These are phyloP conservation scores for Aspergillus sparsus DNA, from an alignment of 495 filamentous ascomycete species.

Conservation along the genomic window DNA sequence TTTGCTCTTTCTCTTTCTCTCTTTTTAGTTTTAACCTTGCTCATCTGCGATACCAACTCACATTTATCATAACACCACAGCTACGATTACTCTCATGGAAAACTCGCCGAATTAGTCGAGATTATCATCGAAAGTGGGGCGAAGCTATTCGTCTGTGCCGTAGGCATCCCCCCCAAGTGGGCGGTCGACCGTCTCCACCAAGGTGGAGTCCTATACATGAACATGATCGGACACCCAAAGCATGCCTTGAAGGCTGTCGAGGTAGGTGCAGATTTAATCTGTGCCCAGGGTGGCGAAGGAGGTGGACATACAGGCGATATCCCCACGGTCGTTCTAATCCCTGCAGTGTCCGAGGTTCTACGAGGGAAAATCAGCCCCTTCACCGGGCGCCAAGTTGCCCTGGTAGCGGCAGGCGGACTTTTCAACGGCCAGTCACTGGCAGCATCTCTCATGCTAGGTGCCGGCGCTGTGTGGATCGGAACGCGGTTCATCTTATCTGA, in stretches of 20 bases:
- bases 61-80: constrained; percentile 45
- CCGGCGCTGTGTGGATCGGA: constrained; percentile 91
- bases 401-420: constrained; percentile 90
- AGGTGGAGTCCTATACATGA: constrained; percentile 92
- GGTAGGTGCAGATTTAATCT: constrained; percentile 85
- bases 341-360: constrained; percentile 79
- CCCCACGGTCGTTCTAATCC: constrained; percentile 84
- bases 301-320: constrained; percentile 93
- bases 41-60: constrained; percentile 17
- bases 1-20: neutral
- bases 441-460: constrained; percentile 88
- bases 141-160: constrained; percentile 92
- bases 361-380: constrained; percentile 81
- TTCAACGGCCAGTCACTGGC: constrained; percentile 90
- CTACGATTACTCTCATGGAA: constrained; percentile 99
- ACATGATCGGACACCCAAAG: constrained; percentile 99
- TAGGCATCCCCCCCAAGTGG: constrained; percentile 85
- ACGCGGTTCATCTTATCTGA: constrained; percentile 92
- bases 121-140: constrained; percentile 90
- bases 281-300: constrained; percentile 89
- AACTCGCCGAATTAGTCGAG: constrained; percentile 84
- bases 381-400: constrained; percentile 80
- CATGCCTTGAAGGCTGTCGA: constrained; percentile 93
- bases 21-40: neutral
- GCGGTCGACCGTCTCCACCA: constrained; percentile 89